Percentiles rank a stretch among this genome's conserved stretches.
phyloP scores from a whole-genome alignment of 2,329 filamentous ascomycete genomes.

The Fusarium sp. region DNA sequence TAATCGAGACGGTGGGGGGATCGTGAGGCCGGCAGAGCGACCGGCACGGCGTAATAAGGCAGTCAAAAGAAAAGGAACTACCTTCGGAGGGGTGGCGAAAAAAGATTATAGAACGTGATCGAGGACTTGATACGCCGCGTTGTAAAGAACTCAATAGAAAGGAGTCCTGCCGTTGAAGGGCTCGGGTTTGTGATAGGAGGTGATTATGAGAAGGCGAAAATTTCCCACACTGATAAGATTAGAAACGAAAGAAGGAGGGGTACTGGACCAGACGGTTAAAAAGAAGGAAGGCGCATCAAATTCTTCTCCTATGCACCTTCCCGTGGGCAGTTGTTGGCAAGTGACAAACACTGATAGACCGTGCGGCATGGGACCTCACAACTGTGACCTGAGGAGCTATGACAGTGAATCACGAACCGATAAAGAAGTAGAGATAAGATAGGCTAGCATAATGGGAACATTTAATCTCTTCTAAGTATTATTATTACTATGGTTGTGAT shows the following conservation, averaged over 20 bases:
- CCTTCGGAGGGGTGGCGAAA: neutral
- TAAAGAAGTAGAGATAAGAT: neutral
- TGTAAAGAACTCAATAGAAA: neutral
- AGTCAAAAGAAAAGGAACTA: neutral
- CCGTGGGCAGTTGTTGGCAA: constrained; percentile 6
- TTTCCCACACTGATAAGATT: neutral
- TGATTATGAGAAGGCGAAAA: neutral
- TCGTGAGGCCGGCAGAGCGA: neutral
- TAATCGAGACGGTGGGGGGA: neutral
- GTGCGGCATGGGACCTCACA: neutral
- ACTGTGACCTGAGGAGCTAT: neutral
- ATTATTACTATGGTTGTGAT: neutral
- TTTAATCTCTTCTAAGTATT: neutral
- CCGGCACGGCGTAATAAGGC: neutral
- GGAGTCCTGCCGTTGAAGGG: neutral
- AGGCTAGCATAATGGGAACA: neutral
- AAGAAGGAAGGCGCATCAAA: neutral
- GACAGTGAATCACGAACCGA: constrained; percentile 11
- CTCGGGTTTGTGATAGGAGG: neutral
- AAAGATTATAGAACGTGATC: neutral
- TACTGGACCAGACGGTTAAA: neutral
- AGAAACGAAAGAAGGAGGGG: neutral
- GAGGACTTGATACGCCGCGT: neutral
- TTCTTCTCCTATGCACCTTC: constrained; percentile 3
- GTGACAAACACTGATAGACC: constrained; percentile 4